Base-by-base conservation (phyloP, 2,329 filamentous ascomycete genomes). In the Penicillium sp. region DNA sequence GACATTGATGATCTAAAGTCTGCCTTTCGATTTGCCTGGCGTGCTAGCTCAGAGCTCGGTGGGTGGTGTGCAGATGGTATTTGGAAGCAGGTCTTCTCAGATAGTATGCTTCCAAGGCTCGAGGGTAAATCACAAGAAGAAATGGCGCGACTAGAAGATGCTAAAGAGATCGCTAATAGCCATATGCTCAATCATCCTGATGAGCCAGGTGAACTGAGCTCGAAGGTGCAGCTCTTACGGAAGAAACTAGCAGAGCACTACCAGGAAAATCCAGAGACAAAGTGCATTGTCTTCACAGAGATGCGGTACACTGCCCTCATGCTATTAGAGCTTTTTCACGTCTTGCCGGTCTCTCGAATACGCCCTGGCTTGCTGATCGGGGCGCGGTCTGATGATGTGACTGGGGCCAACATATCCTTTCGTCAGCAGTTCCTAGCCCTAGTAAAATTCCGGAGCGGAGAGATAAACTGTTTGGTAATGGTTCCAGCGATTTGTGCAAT, bases 231-330 rank as follows among this genome's bases (percentile, higher is more conserved):
- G 4, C 69, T 83, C 5, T 84, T 98, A 0, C 74, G 87, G 23
- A 72, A 81, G 2, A 86, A 88, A 59, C 81, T 98, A 1, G 73
- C 76, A 3, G 75, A 86, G 7, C 84, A 89, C 54, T 97, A 93
- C 69, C 78, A 84, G 35, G 76, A 82, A 2, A 77, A 81, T 3
- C 83, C 82, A 1, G 82, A 87, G 7, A 81, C 84, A 30, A 88
- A 89, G 63, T 96, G 92, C 71, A 96, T 99, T 59, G 86, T 98
- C 0, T 98, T 99, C 75, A 92, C 96, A 0, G 84, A 92, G 64
- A 85, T 90, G 72, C 84, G 93, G 46, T 87, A 90, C 66, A 94
- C 92, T 0, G 94, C 93, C 0, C 85, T 87, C 19, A 76, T 96
- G 17, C 80, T 99, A 1, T 81, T 85, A 1, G 87, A 90, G 48